Evolutionary conservation across 306 rosid genomes (phyloP), one percentile per base, ranked within the genome.

Genomic region (Ormosia emarginata): DNA sequence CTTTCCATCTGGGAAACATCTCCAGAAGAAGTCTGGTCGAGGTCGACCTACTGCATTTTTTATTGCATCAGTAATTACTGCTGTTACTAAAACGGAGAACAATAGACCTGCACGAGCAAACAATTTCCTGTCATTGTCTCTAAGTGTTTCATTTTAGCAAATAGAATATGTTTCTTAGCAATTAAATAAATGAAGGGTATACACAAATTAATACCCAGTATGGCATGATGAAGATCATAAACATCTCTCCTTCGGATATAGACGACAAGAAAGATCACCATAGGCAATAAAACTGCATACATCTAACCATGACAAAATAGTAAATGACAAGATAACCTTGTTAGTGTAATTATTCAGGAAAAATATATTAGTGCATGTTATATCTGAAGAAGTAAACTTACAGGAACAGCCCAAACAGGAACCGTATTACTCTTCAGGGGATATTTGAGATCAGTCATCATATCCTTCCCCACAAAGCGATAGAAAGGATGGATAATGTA

Each of bases 1-100:
- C 79, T 92, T 94, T 86, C 98, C 98, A 81, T 94, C 97, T 4
- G 98, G 98, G 80, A 94, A 94, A 86, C 98, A 94, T 55, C 97
- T 92, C 98, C 97, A 94, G 66, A 94, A 94, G 90, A 94, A 94
- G 88, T 94, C 93, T 0, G 98, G 98, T 69, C 98, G 97, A 68
- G 98, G 98, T 61, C 98, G 93, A 32, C 97, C 97, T 8, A 94
- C 98, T 44, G 92, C 97, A 84, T 88, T 64, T 88, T 94, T 94
- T 74, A 94, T 86, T 5, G 97, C 86, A 55, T 87, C 97, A 12
- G 98, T 94, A 76, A 92, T 66, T 73, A 92, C 91, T 5, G 83
- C 91, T 29, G 98, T 94, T 81, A 94, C 32, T 62, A 94, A 82
- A 82, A 83, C 15, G 55, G 98, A 87, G 87, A 90, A 94, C 32